phyloP scores from a whole-genome alignment of 441 rosid species.

The Populus trichocarpa region DNA sequence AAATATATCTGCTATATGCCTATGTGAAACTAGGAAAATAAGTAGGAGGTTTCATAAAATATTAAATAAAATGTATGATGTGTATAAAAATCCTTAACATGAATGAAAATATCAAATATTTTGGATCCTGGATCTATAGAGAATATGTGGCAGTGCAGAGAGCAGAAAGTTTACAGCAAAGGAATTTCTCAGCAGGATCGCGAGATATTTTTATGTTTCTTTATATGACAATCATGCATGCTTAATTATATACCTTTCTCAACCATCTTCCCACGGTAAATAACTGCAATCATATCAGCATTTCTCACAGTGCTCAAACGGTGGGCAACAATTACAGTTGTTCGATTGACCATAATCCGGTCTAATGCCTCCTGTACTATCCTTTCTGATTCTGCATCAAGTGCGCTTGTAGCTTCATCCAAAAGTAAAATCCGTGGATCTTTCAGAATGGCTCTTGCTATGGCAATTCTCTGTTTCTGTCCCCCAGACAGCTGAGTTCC shows the following conservation, averaged over 20 bases:
- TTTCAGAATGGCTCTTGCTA: conserved; percentile 80
- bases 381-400: conserved; percentile 74
- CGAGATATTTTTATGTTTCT: background rate
- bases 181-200: background rate
- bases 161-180: background rate
- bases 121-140: background rate
- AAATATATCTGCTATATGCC: too few relatives aligned
- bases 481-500: conserved; percentile 86
- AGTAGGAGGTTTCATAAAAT: too few relatives aligned
- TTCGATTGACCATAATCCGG: conserved; percentile 67
- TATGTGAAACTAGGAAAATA: too few relatives aligned
- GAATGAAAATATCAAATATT: background rate
- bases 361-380: conserved; percentile 74
- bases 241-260: conserved; percentile 56
- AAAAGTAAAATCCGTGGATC: conserved; percentile 66
- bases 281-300: conserved; percentile 64
- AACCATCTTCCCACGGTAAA: conserved; percentile 60
- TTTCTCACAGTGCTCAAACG: conserved; percentile 64
- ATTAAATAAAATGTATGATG: too few relatives aligned
- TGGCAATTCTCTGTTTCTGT: conserved; percentile 80
- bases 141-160: background rate
- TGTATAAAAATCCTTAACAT: background rate
- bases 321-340: conserved; percentile 73
- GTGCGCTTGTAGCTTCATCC: conserved; percentile 88
- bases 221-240: background rate